Conservation (phyloP, 306 rosid species). For the Bauhinia variegata region DNA sequence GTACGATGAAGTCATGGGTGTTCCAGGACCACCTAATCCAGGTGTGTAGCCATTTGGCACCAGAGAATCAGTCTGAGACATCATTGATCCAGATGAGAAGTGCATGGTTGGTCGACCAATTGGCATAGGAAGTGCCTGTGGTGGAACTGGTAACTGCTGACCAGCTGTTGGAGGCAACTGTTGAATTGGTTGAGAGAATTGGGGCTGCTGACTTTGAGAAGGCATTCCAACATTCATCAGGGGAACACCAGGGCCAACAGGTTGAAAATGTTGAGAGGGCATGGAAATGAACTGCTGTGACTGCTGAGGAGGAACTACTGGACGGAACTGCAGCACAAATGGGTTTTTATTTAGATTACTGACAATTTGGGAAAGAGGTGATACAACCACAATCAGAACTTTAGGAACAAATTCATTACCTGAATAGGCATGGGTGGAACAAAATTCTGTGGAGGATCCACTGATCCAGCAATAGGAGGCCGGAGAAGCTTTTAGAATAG, state of each 20-base stretch:
- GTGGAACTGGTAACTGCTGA: conserved; percentile 58
- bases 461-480: conserved; percentile 66
- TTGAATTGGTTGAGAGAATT: conserved; percentile 68
- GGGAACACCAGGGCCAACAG: conserved; percentile 72
- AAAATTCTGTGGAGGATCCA: conserved; percentile 73
- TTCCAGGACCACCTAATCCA: conserved; percentile 64
- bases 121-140: conserved; percentile 67
- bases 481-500: conserved; percentile 62
- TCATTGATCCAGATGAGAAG: conserved; percentile 56
- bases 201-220: conserved; percentile 66
- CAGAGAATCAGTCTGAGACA: conserved; percentile 59
- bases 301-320: conserved; percentile 67
- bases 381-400: conserved; percentile 10
- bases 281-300: conserved; percentile 71
- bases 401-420: conserved; percentile 48
- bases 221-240: conserved; percentile 71
- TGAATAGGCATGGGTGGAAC: conserved; percentile 71
- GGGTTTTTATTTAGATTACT: conserved; percentile 1
- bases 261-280: conserved; percentile 75
- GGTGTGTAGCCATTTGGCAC: conserved; percentile 65
- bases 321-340: conserved; percentile 67
- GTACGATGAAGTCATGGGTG: conserved; percentile 67
- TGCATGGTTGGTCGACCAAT: conserved; percentile 64
- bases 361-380: conserved; percentile 10
- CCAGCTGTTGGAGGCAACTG: conserved; percentile 68